These are phyloP conservation scores for Vanilla planifolia DNA, from an alignment of 106 monocot genomes.

Conservation along the genomic window DNA sequence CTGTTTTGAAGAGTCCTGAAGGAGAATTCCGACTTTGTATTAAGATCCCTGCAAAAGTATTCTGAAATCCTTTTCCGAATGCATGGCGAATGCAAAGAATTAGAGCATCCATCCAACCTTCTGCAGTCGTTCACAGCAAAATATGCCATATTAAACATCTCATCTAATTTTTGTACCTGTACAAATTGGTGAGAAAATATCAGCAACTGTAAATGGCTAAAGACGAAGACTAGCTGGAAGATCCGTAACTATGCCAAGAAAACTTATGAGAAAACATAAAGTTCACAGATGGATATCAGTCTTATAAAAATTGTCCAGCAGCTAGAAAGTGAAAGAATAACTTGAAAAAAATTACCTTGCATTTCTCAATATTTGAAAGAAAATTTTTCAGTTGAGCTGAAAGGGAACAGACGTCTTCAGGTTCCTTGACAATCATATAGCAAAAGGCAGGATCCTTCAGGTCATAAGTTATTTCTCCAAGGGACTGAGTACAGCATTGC, in stretches of 20 bases:
- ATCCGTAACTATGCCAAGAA: no score
- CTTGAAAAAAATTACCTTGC: slow-evolving; percentile 55
- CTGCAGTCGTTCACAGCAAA: slow-evolving; percentile 77
- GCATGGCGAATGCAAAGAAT: slow-evolving; percentile 69
- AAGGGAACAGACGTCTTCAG: slow-evolving; percentile 70
- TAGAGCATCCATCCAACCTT: slow-evolving; percentile 52
- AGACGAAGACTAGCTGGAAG: no score
- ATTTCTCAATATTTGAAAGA: slow-evolving; percentile 65
- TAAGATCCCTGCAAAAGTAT: slow-evolving; percentile 45
- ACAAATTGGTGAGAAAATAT: not conserved
- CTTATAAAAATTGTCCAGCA: not conserved
- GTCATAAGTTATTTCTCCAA: slow-evolving; percentile 83
- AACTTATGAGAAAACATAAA: not conserved
- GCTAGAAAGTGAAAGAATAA: not conserved
- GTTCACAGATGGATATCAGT: not conserved
- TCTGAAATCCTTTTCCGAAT: slow-evolving; percentile 60
- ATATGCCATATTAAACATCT: slow-evolving; percentile 60
- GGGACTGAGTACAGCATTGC: slow-evolving; percentile 19
- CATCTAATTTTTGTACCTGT: slow-evolving; percentile 80
- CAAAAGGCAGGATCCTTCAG: slow-evolving; percentile 84
- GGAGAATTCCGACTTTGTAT: slow-evolving; percentile 5
- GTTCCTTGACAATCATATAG: slow-evolving; percentile 51
- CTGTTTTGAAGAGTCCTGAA: slow-evolving; percentile 36
- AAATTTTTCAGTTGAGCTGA: slow-evolving; percentile 44
- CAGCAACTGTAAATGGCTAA: not conserved